These are phyloP conservation scores for Trichoderma afroharzianum DNA, from an alignment of 2,329 filamentous ascomycete genomes.

Conservation along the genomic window DNA sequence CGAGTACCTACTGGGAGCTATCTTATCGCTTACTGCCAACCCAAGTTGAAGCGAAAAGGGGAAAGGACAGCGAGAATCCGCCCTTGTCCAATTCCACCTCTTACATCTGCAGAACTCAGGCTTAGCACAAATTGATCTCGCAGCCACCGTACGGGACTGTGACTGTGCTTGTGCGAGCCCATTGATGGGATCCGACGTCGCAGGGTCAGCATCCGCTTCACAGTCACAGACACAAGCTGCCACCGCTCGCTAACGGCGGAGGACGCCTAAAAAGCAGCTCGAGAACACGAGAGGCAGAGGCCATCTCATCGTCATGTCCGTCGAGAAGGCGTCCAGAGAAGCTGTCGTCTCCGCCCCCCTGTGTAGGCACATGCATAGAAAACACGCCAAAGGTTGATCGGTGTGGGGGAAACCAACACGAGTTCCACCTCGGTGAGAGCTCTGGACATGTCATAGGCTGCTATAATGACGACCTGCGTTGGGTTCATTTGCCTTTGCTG, in stretches of 20 bases:
- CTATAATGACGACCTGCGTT: not conserved
- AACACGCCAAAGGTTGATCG: slow-evolving; percentile 5
- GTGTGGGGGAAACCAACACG: slow-evolving; percentile 12
- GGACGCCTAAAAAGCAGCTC: not conserved
- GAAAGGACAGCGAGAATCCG: not conserved
- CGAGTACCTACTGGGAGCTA: not conserved
- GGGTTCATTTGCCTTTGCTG: slow-evolving; percentile 11
- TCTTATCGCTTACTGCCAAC: not conserved
- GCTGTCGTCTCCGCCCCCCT: not conserved
- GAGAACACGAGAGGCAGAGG: not conserved
- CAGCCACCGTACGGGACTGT: not conserved
- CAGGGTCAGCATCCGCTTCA: not conserved
- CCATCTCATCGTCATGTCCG: not conserved
- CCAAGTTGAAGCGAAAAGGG: not conserved
- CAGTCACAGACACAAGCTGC: not conserved
- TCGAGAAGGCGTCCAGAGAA: not conserved
- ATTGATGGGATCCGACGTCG: not conserved
- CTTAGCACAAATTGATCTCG: not conserved
- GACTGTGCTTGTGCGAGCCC: not conserved
- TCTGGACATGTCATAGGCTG: slow-evolving; percentile 11
- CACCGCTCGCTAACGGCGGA: not conserved
- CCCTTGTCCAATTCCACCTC: not conserved
- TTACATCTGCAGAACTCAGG: not conserved
- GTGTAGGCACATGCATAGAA: slow-evolving; percentile 15
- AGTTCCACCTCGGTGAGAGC: slow-evolving; percentile 19